These are phyloP conservation scores for Clarkia xantiana DNA, from an alignment of 345 rosid genomes.

Conservation along the genomic window DNA sequence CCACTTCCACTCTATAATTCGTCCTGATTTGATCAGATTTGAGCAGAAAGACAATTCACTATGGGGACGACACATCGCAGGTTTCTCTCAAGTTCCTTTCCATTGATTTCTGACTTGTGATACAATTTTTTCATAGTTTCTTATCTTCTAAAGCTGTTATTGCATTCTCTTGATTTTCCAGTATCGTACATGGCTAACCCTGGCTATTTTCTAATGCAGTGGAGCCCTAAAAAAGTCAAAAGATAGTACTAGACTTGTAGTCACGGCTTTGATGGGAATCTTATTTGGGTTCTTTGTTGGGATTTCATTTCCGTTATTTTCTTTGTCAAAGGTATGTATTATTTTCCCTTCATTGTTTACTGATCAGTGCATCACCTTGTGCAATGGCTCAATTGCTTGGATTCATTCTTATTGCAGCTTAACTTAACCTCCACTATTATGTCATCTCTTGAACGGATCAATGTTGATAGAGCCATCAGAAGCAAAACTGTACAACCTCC, in stretches of 20 bases:
- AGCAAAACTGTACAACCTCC: conserved; percentile 29
- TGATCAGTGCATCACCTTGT: neutral
- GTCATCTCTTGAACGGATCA: conserved; percentile 31
- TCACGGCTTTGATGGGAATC: conserved; percentile 45
- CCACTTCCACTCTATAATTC: conserved; percentile 11
- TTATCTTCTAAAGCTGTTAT: neutral
- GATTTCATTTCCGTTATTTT: conserved; percentile 47
- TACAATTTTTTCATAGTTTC: neutral
- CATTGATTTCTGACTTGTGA: neutral
- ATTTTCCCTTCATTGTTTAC: conserved; percentile 6
- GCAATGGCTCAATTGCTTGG: conserved; percentile 10
- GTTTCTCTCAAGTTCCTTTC: conserved; percentile 18
- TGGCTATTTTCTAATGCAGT: conserved; percentile 22
- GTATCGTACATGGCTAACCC: conserved; percentile 2
- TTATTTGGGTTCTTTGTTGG: conserved; percentile 70
- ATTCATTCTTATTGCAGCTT: conserved; percentile 39
- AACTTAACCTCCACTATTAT: conserved; percentile 40
- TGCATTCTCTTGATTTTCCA: neutral
- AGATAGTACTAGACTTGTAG: conserved; percentile 35
- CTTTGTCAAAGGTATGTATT: conserved; percentile 44
- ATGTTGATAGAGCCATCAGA: conserved; percentile 17
- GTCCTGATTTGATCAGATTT: conserved; percentile 15
- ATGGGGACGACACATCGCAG: conserved; percentile 61
- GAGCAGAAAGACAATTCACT: conserved; percentile 1
- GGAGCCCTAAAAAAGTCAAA: conserved; percentile 45